Base-by-base conservation (phyloP, 2,329 filamentous ascomycete genomes). In the Botrytis elliptica region DNA sequence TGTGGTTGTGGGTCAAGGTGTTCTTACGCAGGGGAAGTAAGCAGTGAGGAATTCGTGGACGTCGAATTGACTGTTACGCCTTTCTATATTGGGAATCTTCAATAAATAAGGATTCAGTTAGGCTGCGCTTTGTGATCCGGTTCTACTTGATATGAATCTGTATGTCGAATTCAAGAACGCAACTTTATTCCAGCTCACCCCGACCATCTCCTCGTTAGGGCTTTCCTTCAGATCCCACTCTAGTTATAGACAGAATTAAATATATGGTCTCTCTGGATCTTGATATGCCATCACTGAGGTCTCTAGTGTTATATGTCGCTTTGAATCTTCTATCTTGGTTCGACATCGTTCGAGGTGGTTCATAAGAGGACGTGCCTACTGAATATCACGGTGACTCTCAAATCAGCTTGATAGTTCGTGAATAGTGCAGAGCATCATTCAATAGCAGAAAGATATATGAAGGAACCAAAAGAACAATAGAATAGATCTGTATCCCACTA, bases 231-330 rank as follows among this genome's bases (percentile, higher is more conserved):
- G 8, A 42, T 25, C 2, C 9, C 57, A 3, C 22, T 38, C 0
- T 25, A 6, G 10, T 25, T 7, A 4, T 1, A 22, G 9, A 25
- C 9, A 8, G 14, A 25, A 12, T 4, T 25, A 12, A 22, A 49
- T 1, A 0, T 12, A 10, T 4, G 0, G 22, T 25, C 9, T 22
- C 36, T 6, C 1, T 12, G 8, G 14, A 4, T 38, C 0, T 20
- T 20, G 3, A 4, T 10, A 1, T 25, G 14, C 6, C 12, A 5
- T 25, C 12, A 10, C 22, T 29, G 29, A 29, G 29, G 29, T 25
- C 2, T 6, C 1, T 40, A 4, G 3, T 16, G 0, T 3, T 2
- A 38, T 40, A 62, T 5, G 3, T 12, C 20, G 3, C 7, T 44
- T 44, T 46, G 7, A 22, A 20, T 46, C 9, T 25, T 64, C 4